A percentile compares a stretch with the other conserved stretches of the same genome.
Evolutionary conservation across 345 rosid species (phyloP).

Genomic region (Murraya koenigii): DNA sequence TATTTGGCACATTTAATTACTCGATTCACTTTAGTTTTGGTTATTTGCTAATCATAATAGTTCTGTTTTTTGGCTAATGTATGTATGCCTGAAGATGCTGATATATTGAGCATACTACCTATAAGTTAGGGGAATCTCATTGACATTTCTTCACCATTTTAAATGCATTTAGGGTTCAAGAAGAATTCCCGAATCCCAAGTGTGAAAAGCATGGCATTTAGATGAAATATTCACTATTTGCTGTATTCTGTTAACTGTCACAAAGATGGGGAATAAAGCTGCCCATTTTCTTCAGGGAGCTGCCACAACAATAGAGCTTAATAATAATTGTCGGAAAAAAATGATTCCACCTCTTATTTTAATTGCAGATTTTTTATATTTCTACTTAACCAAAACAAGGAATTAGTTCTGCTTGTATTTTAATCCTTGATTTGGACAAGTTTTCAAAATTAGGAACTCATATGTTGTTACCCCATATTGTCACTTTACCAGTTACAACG

Average conservation of each 20-base stretch:
- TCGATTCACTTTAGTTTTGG: background rate
- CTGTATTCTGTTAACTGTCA: background rate
- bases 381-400: background rate
- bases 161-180: background rate
- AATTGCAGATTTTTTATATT: background rate
- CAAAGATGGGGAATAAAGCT: background rate
- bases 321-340: background rate
- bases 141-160: background rate
- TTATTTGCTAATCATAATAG: background rate
- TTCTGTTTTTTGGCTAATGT: background rate
- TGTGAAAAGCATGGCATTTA: background rate
- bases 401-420: conserved; percentile 4
- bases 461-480: background rate
- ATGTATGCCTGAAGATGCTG: background rate
- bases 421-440: background rate
- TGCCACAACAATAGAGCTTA: background rate
- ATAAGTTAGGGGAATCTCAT: background rate
- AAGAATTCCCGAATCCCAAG: background rate
- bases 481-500: too few relatives aligned
- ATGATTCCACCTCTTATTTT: background rate
- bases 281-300: background rate
- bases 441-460: background rate
- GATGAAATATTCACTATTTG: background rate
- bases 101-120: background rate
- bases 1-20: too few relatives aligned